Evolutionary conservation across 371 early-diverging fungal genomes (phyloP), one percentile per base, ranked within the genome.

Genomic region (Circinella umbellata): DNA sequence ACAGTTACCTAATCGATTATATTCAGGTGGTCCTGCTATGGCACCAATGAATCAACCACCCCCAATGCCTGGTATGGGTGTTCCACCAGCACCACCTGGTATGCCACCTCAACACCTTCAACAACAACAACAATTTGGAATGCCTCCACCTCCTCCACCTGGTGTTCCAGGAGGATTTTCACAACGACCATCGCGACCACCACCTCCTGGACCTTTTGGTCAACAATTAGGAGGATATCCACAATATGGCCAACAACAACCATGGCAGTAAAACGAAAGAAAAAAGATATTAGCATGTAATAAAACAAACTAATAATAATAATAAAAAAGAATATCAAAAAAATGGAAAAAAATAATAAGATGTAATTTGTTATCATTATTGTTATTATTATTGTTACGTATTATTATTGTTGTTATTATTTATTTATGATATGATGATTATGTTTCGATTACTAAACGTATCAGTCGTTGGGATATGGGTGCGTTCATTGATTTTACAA

Each of bases 1-100:
- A 48, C 85, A 88, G 38, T 63, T 81, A 67, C 93, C 94, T 34
- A 92, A 92, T 75, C 84, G 91, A 54, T 71, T 93, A 15, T 93
- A 90, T 78, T 89, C 89, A 11, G 91, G 89, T 61, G 88, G 91
- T 54, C 80, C 85, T 13, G 64, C 76, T 0, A 66, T 76, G 35
- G 75, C 80, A 14, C 67, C 77, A 54, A 39, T 55, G 13, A 6
- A 42, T 42, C 42, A 42, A 11, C 42, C 6, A 42, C 42, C 42
- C 36, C 61, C 68, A 47, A 38, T 35, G 60, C 49, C 34, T 42
- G 51, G 51, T n/a, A n/a, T 14, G 14, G 51, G 51, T 47, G 47
- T 15, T 47, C 15, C 9, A 11, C 11, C 47, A 47, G 47, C 11
- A 11, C 47, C 47, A 46, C 54, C 70, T 1, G 55, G 65, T 46